Evolutionary conservation across 2,329 filamentous ascomycete species (phyloP), one percentile per base, ranked within the genome.

Genomic region (Fusarium sambucinum): DNA sequence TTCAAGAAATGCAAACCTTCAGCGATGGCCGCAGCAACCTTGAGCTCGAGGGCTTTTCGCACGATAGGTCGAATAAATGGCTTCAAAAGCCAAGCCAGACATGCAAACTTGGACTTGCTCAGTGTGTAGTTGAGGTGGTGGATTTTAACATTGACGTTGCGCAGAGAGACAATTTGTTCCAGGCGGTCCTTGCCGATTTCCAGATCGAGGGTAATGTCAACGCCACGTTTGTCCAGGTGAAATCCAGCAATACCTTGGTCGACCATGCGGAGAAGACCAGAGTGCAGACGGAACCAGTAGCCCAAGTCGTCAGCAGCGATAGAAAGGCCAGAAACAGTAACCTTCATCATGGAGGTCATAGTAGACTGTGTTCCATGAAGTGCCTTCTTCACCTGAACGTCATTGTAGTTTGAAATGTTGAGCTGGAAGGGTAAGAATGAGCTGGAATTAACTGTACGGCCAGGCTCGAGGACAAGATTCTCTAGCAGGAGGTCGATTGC

Each of bases 371-470:
- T 94, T n/a, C 76, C 73, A 27, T 76, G 73, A 9, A 86, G 89
- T 19, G 89, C 90, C 77, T 97, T 97, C 68, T 90, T 87, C 40
- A 97, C 89, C 69, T 97, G 93, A 33, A 97, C 81, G 70, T 97
- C 92, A 74, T 96, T 97, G 78, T 91, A 90, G 0, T 92, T 95
- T 67, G 94, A 90, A 5, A 97, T 82, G 44, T 92, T 90, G 54
- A 97, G 83, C 56, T 89, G 89, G 80, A 93, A 95, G 0, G 95
- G 95, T 1, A 98, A 84, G 82, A 98, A 98, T 0, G 94, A 97
- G 5, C 91, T 93, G 65, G 90, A 83, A 77, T 97, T 95, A 73
- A 97, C 85, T 0, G 93, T 96, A 59, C 85, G 85, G 9, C 95
- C 95, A 0, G 95, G 95, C 75, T 97, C 93, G 32, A 98, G 85